phyloP scores from a whole-genome alignment of 129 eudicot genomes.

The Ambrosia trifida region DNA sequence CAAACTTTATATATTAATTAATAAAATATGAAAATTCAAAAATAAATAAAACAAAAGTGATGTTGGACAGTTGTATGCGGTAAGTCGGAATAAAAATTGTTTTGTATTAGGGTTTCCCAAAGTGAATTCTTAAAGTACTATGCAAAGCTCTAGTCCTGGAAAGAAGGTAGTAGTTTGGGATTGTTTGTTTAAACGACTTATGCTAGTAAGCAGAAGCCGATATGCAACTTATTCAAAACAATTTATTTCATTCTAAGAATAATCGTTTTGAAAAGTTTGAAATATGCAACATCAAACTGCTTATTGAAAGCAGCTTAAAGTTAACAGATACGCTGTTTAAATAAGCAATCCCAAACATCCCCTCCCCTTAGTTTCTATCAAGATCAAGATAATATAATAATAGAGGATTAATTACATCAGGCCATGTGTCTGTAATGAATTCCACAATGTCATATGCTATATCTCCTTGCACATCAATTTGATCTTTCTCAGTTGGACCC shows the following conservation, averaged over 20 bases:
- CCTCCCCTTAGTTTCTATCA: not conserved
- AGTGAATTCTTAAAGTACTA: not conserved
- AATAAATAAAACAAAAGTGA: not conserved
- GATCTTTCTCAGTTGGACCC: slow-evolving; percentile 99
- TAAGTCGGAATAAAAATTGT: not conserved
- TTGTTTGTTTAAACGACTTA: not conserved
- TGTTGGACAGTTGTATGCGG: not conserved
- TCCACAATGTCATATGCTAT: slow-evolving; percentile 91
- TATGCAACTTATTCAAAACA: not conserved
- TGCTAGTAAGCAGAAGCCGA: not conserved
- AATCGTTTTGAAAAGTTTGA: too few species aligned
- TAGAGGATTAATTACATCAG: slow-evolving; percentile 53
- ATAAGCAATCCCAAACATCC: too few species aligned
- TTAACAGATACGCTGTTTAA: too few species aligned
- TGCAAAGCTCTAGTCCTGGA: not conserved
- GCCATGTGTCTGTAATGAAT: slow-evolving; percentile 94
- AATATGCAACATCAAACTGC: too few species aligned
- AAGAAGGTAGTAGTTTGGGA: not conserved
- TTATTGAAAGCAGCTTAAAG: too few species aligned
- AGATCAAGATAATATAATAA: not conserved
- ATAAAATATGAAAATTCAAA: not conserved
- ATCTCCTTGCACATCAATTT: slow-evolving; percentile 99
- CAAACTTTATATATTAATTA: not conserved
- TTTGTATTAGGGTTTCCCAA: slow-evolving; percentile 1
- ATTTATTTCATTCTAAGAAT: too few species aligned